A percentile compares a stretch with the other conserved stretches of the same genome.
phyloP scores from a whole-genome alignment of 371 early-diverging fungal species.

The Syncephalastrum racemosum region DNA sequence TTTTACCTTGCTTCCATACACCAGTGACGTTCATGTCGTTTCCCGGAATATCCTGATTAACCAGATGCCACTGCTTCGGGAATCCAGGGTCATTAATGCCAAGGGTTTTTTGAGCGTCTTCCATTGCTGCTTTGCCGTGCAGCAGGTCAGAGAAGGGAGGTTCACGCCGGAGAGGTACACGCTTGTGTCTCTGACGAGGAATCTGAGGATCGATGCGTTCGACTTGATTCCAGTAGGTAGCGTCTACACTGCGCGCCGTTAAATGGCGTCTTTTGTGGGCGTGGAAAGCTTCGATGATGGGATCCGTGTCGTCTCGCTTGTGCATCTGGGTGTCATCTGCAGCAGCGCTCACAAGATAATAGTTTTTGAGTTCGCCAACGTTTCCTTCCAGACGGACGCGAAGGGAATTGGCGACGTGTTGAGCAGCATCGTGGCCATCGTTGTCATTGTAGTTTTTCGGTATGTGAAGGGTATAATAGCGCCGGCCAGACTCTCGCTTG shows the following conservation, averaged over 20 bases:
- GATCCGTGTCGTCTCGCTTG: slow-evolving; percentile 21
- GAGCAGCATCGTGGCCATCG: slow-evolving; percentile 14
- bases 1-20: slow-evolving; percentile 83
- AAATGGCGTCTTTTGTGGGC: slow-evolving; percentile 10
- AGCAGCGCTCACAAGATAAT: slow-evolving; percentile 54
- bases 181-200: slow-evolving; percentile 17
- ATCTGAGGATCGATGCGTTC: slow-evolving; percentile 24
- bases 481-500: slow-evolving; percentile 25
- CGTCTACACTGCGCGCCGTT: slow-evolving; percentile 5
- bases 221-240: slow-evolving; percentile 13
- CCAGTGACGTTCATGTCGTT: slow-evolving; percentile 93
- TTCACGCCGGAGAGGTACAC: slow-evolving; percentile 17
- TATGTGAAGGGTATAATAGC: slow-evolving; percentile 50
- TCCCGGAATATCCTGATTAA: slow-evolving; percentile 65
- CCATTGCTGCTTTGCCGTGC: slow-evolving; percentile 11
- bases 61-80: slow-evolving; percentile 80
- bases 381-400: slow-evolving; percentile 51
- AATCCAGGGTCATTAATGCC: slow-evolving; percentile 74
- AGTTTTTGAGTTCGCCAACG: slow-evolving; percentile 61
- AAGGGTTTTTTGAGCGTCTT: slow-evolving; percentile 23
- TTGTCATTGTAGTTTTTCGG: slow-evolving; percentile 14
- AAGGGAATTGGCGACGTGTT: slow-evolving; percentile 33
- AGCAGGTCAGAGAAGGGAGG: slow-evolving; percentile 13
- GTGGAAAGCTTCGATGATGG: slow-evolving; percentile 17
- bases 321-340: slow-evolving; percentile 1